phyloP scores from a whole-genome alignment of 169 alveolate species.

The Theileria annulata region DNA sequence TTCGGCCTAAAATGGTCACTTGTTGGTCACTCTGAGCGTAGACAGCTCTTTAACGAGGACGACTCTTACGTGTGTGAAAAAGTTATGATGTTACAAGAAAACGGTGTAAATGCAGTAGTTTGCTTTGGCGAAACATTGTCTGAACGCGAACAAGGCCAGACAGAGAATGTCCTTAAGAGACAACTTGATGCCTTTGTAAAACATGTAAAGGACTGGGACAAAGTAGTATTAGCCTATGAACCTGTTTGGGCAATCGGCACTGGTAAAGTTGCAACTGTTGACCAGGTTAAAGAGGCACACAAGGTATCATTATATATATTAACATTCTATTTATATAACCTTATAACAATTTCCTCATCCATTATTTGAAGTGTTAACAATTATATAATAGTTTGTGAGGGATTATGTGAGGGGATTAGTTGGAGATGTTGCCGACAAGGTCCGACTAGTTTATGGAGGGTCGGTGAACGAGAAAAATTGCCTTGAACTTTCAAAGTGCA shows the following conservation, averaged over 20 bases:
- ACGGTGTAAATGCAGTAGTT: slow-evolving; percentile 86
- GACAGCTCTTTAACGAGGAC: slow-evolving; percentile 91
- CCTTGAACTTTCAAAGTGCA: slow-evolving; percentile 85
- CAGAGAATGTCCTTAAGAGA: slow-evolving; percentile 87
- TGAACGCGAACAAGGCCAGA: slow-evolving; percentile 92
- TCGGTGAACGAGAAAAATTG: slow-evolving; percentile 95
- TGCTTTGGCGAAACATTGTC: slow-evolving; percentile 96
- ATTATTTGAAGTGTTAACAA: slow-evolving; percentile 10
- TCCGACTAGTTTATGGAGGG: slow-evolving; percentile 98
- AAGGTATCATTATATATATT: slow-evolving; percentile 69
- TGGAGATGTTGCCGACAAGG: slow-evolving; percentile 83
- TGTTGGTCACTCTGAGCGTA: slow-evolving; percentile 98
- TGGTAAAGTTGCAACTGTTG: slow-evolving; percentile 96
- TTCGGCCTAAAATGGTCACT: slow-evolving; percentile 92
- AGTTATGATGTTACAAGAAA: slow-evolving; percentile 82
- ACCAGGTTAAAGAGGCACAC: slow-evolving; percentile 95
- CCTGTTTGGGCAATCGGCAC: slow-evolving; percentile 99
- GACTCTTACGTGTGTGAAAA: slow-evolving; percentile 93
- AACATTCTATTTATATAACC: slow-evolving; percentile 9
- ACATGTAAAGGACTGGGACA: slow-evolving; percentile 85
- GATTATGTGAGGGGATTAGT: slow-evolving; percentile 77
- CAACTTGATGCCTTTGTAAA: slow-evolving; percentile 86
- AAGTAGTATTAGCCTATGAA: slow-evolving; percentile 97
- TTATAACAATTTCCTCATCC: background rate
- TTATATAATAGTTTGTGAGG: slow-evolving; percentile 78